Evolutionary conservation across 2,329 filamentous ascomycete genomes (phyloP).

Genomic region (Fusarium incarnatum): DNA sequence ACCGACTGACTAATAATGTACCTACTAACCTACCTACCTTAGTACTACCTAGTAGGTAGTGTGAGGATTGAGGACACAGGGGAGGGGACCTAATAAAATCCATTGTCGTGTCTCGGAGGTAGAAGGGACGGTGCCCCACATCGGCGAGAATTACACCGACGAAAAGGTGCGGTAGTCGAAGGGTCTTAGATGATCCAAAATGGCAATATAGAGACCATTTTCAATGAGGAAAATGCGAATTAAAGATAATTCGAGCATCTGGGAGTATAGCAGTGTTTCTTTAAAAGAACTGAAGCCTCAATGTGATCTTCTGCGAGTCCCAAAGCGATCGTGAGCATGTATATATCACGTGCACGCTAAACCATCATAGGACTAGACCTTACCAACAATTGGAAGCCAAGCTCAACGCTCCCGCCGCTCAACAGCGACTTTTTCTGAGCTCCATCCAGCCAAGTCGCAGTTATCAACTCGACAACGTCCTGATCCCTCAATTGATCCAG

Average conservation of each 20-base stretch:
- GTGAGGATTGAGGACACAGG: neutral
- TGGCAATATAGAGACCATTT: neutral
- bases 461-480: conserved; percentile 48
- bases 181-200: conserved; percentile 2
- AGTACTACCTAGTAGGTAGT: too few relatives aligned
- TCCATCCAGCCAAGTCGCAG: conserved; percentile 50
- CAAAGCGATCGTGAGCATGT: neutral
- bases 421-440: conserved; percentile 60
- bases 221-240: neutral
- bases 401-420: conserved; percentile 55
- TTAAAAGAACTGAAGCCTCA: neutral
- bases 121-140: conserved; percentile 39
- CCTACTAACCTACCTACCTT: too few relatives aligned
- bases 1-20: conserved; percentile 3
- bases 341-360: conserved; percentile 45
- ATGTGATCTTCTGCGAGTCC: neutral
- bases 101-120: conserved; percentile 44
- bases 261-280: neutral
- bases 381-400: conserved; percentile 53
- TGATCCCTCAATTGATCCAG: conserved; percentile 48
- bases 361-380: conserved; percentile 47
- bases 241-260: rapidly evolving
- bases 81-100: conserved; percentile 24
- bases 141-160: conserved; percentile 37
- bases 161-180: conserved; percentile 20